phyloP scores from a whole-genome alignment of 2,329 filamentous ascomycete genomes.

The Ophiocordyceps camponoti-saundersi region DNA sequence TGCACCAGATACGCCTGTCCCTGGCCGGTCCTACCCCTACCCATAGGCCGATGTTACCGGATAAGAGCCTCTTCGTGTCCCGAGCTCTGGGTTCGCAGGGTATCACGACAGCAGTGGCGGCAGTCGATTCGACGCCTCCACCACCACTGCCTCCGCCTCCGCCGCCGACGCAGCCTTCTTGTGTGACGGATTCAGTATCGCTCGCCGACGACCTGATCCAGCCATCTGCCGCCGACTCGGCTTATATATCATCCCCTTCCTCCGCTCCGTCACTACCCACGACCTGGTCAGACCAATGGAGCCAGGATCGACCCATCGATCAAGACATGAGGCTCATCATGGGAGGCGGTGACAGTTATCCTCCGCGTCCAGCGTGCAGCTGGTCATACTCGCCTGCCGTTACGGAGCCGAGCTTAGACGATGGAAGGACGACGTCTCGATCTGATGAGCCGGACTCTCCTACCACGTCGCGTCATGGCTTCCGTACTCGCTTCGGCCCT shows the following conservation, averaged over 20 bases:
- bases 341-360: background rate
- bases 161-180: background rate
- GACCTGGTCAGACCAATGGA: background rate
- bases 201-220: background rate
- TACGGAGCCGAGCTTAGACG: no score
- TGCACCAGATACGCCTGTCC: slow-evolving; percentile 1
- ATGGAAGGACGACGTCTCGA: no score
- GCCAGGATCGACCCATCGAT: background rate
- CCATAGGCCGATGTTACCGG: background rate
- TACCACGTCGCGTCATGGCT: no score
- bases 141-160: no score
- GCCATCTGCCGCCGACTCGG: background rate
- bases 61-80: background rate
- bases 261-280: background rate
- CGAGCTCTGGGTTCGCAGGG: background rate
- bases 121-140: no score
- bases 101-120: background rate
- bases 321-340: background rate
- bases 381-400: no score
- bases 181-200: slow-evolving; percentile 1
- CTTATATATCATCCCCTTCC: background rate
- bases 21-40: background rate
- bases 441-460: no score
- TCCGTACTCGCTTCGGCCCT: no score
- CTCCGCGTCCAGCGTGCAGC: background rate